These are phyloP conservation scores for Dovyalis caffra DNA, from an alignment of 345 rosid species.

Conservation along the genomic window DNA sequence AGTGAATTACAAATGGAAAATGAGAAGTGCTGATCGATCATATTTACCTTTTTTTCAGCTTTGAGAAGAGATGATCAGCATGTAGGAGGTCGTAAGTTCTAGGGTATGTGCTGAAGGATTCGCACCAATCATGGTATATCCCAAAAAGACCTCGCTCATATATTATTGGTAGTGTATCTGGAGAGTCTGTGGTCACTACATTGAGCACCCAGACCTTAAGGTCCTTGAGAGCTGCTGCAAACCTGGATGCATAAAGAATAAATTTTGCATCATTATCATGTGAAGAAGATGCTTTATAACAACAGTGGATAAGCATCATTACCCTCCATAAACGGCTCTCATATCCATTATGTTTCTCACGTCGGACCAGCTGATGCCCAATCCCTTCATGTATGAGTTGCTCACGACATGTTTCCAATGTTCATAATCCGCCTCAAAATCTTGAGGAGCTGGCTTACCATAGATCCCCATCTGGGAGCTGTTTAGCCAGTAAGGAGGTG, in stretches of 20 bases:
- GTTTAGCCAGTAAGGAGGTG: slow-evolving; percentile 78
- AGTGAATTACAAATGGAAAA: background rate
- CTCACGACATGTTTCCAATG: slow-evolving; percentile 80
- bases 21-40: background rate
- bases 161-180: slow-evolving; percentile 87
- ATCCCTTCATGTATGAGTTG: slow-evolving; percentile 60
- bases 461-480: slow-evolving; percentile 90
- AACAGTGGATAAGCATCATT: background rate
- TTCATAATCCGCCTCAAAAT: slow-evolving; percentile 64
- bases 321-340: slow-evolving; percentile 97
- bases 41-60: slow-evolving; percentile 57
- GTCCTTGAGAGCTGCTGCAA: slow-evolving; percentile 82
- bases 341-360: slow-evolving; percentile 92
- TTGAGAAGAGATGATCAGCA: slow-evolving; percentile 91
- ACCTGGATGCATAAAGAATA: slow-evolving; percentile 38
- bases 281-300: background rate
- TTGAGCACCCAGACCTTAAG: slow-evolving; percentile 78
- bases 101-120: slow-evolving; percentile 88
- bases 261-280: background rate
- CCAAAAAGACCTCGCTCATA: slow-evolving; percentile 89
- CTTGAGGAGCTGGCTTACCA: slow-evolving; percentile 82
- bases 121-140: slow-evolving; percentile 94
- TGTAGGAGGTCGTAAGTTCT: slow-evolving; percentile 81
- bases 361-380: slow-evolving; percentile 80
- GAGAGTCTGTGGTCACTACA: slow-evolving; percentile 73